These are phyloP conservation scores for Uncinocarpus reesii DNA, from an alignment of 2,329 filamentous ascomycete species.

Conservation along the genomic window DNA sequence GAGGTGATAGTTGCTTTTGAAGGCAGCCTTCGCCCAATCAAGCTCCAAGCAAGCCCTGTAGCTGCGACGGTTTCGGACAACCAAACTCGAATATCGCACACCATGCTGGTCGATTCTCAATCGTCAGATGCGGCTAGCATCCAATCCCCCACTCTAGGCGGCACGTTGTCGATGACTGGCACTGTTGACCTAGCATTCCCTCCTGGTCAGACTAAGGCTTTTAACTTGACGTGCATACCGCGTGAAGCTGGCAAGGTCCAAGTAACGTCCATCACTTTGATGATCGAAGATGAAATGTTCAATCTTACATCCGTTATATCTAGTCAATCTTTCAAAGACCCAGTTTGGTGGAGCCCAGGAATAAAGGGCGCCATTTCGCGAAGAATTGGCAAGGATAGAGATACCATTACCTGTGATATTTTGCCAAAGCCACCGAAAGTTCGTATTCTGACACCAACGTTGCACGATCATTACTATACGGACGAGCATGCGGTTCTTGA, in stretches of 20 bases:
- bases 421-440: constrained; percentile 87
- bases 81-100: constrained; percentile 24
- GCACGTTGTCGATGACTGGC: constrained; percentile 42
- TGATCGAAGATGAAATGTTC: constrained; percentile 56
- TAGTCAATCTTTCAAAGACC: constrained; percentile 26
- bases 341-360: constrained; percentile 37
- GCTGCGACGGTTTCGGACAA: constrained; percentile 19
- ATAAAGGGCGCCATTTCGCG: constrained; percentile 28
- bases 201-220: constrained; percentile 58
- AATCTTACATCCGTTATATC: constrained; percentile 56
- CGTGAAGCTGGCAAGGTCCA: constrained; percentile 71
- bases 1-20: constrained; percentile 45
- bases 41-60: constrained; percentile 29
- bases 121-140: constrained; percentile 21
- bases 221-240: constrained; percentile 61
- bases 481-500: constrained; percentile 63
- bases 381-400: constrained; percentile 36
- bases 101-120: constrained; percentile 21
- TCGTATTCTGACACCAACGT: constrained; percentile 55
- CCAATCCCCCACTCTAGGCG: constrained; percentile 29
- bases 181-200: constrained; percentile 53
- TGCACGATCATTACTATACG: constrained; percentile 67
- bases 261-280: constrained; percentile 53
- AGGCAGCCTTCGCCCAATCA: constrained; percentile 39
- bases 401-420: constrained; percentile 55